A percentile compares a stretch with the other conserved stretches of the same genome.
Conservation (phyloP, 2,329 filamentous ascomycete species). For the Xylariaceae sp. region DNA sequence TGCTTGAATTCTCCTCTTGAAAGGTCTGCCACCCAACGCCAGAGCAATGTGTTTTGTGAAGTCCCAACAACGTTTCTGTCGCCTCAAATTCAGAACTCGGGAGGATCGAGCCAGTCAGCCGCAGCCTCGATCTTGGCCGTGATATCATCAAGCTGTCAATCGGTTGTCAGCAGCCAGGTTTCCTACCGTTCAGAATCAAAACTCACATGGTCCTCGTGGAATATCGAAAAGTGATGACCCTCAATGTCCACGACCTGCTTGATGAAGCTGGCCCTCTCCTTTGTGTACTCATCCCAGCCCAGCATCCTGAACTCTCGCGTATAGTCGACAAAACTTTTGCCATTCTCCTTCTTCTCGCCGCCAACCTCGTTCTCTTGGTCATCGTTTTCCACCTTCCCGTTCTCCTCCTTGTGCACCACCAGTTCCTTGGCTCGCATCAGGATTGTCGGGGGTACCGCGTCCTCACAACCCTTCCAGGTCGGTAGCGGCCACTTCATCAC, state of each 20-base stretch:
- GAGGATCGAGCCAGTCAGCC: conserved; percentile 18
- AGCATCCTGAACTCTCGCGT: conserved; percentile 36
- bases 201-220: conserved; percentile 25
- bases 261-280: conserved; percentile 35
- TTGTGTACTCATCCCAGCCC: conserved; percentile 44
- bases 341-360: conserved; percentile 8
- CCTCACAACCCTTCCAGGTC: conserved; percentile 14
- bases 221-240: conserved; percentile 45
- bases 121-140: conserved; percentile 22
- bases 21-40: too few species aligned
- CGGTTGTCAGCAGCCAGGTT: conserved; percentile 1
- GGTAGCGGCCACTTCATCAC: conserved; percentile 21
- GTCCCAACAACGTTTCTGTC: too few species aligned
- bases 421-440: conserved; percentile 41
- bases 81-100: conserved; percentile 4
- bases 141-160: conserved; percentile 18
- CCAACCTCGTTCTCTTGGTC: not conserved
- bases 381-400: not conserved
- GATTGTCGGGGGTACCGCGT: conserved; percentile 35
- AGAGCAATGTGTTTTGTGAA: too few species aligned
- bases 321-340: conserved; percentile 37
- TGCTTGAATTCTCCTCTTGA: too few species aligned
- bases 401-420: conserved; percentile 29
- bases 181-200: not conserved
- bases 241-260: conserved; percentile 42